Evolutionary conservation across 805 yeast species (phyloP), one percentile per base, ranked within the genome.

Genomic region (Ogataea nonfermentans): DNA sequence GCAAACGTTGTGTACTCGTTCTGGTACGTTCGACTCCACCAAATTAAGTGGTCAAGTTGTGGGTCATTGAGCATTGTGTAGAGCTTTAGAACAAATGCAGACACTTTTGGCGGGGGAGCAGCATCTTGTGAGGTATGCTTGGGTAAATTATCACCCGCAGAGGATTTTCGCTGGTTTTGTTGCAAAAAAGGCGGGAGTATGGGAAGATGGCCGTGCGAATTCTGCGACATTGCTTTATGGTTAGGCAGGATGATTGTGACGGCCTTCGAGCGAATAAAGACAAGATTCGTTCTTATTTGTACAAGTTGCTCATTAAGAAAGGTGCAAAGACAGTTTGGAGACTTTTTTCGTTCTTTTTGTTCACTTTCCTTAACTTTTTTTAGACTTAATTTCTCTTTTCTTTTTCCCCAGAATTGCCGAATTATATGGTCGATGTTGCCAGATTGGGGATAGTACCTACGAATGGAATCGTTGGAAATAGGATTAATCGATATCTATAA

Each of bases 21-120:
- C 27, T 65, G 64, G 29, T 61, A 48, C n/a, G 51, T 29, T 41
- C 77, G 64, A 3, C 79, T 63, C 85, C 86, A 80, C 83, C 84
- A 79, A 23, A 80, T 78, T 24, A 80, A 62, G 48, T 72, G 75
- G 8, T 71, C 52, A 6, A 80, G 65, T n/a, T 64, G 49, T 1
- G 69, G 65, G 51, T 80, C 86, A 20, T 71, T 70, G 11, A 80
- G 66, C 86, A 80, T 80, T 43, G 74, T 72, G 57, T 73, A 79
- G 22, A 80, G 65, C 55, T 80, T 80, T 46, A 78, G 76, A 4
- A 81, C 84, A 59, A 81, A 81, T 0, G 84, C 85, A 41, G 73
- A 71, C 40, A 74, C 74, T 55, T 76, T 76, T 9, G 53, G 55
- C 6, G 53, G 39, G 9, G 31, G 41, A 7, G 24, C 25, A 12